Conservation (phyloP, 768 basidiomycete genomes). For the Tylopilus felleus region DNA sequence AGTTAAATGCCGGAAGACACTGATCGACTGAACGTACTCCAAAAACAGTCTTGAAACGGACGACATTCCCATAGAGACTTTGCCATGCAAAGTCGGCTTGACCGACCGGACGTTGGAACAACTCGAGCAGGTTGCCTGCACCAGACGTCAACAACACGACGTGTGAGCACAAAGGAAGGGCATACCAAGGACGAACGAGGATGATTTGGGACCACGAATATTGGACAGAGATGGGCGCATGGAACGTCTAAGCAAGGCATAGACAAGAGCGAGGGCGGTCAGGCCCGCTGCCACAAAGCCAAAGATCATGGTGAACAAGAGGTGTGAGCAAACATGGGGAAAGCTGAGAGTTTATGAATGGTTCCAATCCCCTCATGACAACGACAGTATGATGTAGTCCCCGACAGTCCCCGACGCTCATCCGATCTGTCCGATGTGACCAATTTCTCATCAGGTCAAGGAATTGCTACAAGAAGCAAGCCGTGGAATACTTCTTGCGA, state of each 20-base stretch:
- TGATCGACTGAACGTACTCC: conserved; percentile 16
- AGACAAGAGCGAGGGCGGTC: conserved; percentile 8
- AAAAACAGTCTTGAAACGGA: conserved; percentile 28
- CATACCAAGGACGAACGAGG: conserved; percentile 23
- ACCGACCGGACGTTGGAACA: conserved; percentile 28
- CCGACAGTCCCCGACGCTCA: not conserved
- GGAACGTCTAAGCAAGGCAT: not conserved
- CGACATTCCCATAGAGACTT: conserved; percentile 26
- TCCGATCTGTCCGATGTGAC: conserved; percentile 4
- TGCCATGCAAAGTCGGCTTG: conserved; percentile 32
- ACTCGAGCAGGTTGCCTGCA: conserved; percentile 28
- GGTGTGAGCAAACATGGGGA: not conserved
- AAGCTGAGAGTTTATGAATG: conserved; percentile 1
- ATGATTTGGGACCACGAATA: conserved; percentile 19
- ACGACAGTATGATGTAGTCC: not conserved
- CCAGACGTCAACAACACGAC: conserved; percentile 21
- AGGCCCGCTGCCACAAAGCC: not conserved
- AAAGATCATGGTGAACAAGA: conserved; percentile 9
- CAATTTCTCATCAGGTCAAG: not conserved
- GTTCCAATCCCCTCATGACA: conserved; percentile 5
- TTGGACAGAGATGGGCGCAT: conserved; percentile 10
- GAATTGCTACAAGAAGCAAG: not conserved
- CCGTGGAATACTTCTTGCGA: not conserved
- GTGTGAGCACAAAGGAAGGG: not conserved
- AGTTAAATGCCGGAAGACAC: not conserved